Conservation (phyloP, 495 filamentous ascomycete species). For the Tuber calosporum region DNA sequence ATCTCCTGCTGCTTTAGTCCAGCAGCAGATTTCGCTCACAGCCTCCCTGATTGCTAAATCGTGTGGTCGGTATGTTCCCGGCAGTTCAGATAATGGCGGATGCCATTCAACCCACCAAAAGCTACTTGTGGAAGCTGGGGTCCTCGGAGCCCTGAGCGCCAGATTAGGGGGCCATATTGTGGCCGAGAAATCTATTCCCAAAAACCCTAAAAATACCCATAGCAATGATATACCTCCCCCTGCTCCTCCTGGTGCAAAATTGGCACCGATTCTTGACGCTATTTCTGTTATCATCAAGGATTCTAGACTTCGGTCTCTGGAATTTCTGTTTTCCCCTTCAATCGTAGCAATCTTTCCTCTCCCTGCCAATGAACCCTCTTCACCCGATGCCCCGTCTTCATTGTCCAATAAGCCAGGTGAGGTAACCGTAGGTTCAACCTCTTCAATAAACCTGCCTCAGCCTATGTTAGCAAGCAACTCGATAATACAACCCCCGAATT, state of each 20-base stretch:
- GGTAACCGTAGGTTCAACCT: conserved; percentile 31
- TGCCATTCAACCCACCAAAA: conserved; percentile 59
- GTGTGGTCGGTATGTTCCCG: conserved; percentile 29
- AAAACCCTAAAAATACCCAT: conserved; percentile 43
- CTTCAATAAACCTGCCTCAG: conserved; percentile 42
- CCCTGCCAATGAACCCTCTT: conserved; percentile 46
- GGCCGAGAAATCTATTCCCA: conserved; percentile 41
- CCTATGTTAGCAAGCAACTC: conserved; percentile 30
- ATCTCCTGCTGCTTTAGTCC: conserved; percentile 47
- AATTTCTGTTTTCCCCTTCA: conserved; percentile 69
- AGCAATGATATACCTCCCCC: conserved; percentile 49
- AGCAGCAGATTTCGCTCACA: conserved; percentile 62
- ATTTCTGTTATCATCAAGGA: conserved; percentile 69
- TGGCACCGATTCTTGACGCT: conserved; percentile 70
- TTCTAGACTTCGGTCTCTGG: conserved; percentile 68
- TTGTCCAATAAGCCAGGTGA: conserved; percentile 44
- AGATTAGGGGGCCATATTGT: conserved; percentile 62
- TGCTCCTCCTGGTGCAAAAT: conserved; percentile 53
- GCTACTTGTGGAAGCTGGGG: conserved; percentile 58
- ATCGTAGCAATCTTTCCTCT: conserved; percentile 64
- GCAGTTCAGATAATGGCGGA: conserved; percentile 8
- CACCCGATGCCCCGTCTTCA: conserved; percentile 55
- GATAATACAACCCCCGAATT: conserved; percentile 41
- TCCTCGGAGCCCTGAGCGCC: conserved; percentile 72
- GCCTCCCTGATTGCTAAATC: conserved; percentile 60